Conservation (phyloP, 2,329 filamentous ascomycete species). For the Zelopaecilomyces penicillatus region DNA sequence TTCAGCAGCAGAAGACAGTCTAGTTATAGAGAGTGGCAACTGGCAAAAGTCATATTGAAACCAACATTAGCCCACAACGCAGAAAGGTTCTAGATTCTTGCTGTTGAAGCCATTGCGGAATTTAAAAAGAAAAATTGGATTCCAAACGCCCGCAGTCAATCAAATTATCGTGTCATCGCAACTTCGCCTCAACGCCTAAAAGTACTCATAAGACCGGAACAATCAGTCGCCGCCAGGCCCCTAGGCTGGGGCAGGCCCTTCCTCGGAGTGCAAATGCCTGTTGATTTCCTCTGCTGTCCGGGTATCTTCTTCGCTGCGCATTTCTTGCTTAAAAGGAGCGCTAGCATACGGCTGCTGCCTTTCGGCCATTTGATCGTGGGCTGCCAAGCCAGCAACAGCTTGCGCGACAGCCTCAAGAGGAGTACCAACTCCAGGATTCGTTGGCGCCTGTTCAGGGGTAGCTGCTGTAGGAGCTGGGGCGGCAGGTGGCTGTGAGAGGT, state of each 20-base stretch:
- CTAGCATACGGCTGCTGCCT: conserved; percentile 24
- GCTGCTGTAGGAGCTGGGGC: conserved; percentile 15
- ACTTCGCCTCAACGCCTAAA: no score
- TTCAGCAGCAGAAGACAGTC: no score
- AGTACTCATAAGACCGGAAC: no score
- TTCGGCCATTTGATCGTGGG: conserved; percentile 32
- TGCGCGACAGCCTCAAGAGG: conserved; percentile 44
- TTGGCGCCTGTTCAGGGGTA: conserved; percentile 16
- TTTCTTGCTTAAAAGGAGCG: conserved; percentile 28
- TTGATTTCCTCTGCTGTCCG: conserved; percentile 46
- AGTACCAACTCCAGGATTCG: conserved; percentile 23
- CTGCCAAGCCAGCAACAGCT: conserved; percentile 36
- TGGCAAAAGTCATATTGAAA: no score
- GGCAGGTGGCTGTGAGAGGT: conserved; percentile 39
- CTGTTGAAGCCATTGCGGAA: no score
- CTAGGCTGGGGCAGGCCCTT: conserved; percentile 14
- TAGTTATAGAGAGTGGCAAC: no score
- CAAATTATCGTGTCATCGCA: no score
- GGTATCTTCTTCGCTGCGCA: conserved; percentile 21
- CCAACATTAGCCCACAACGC: no score
- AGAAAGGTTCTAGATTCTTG: no score
- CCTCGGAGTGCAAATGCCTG: conserved; percentile 40
- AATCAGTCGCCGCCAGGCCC: background rate
- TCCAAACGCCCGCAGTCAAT: no score
- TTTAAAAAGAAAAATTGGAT: no score